Percentiles rank a stretch among this genome's conserved stretches.
Conservation (phyloP, 179 eudicot species). For the Camellia oleifera region DNA sequence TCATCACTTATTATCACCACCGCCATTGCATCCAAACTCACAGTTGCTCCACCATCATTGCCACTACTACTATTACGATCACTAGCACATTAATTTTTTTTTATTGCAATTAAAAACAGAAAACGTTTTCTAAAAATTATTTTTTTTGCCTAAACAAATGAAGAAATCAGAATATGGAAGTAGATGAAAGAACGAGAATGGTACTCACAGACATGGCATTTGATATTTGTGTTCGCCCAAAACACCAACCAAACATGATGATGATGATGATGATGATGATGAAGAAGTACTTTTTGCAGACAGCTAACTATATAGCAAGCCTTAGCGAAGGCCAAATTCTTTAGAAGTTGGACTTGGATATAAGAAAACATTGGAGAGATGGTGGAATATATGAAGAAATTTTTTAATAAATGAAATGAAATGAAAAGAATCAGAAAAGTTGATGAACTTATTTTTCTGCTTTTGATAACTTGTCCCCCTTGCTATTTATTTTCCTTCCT, state of each 20-base stretch:
- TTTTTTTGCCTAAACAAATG: not conserved
- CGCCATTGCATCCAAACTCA: no score
- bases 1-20: no score
- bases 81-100: no score
- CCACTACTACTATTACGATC: no score
- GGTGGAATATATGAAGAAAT: constrained; percentile 2
- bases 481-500: not conserved
- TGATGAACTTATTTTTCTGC: not conserved
- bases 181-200: not conserved
- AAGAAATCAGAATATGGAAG: not conserved
- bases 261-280: not conserved
- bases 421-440: constrained; percentile 14
- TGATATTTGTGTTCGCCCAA: constrained; percentile 20
- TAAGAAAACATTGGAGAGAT: not conserved
- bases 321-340: not conserved
- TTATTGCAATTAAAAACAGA: not conserved
- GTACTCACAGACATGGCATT: constrained; percentile 43
- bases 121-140: not conserved
- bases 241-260: constrained; percentile 33
- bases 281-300: not conserved
- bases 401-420: no score
- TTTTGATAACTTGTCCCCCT: constrained; percentile 13
- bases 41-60: no score
- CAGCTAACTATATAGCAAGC: not conserved
- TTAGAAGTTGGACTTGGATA: not conserved